Conservation (phyloP, 208 protist genomes). For the Acanthamoeba sp. region DNA sequence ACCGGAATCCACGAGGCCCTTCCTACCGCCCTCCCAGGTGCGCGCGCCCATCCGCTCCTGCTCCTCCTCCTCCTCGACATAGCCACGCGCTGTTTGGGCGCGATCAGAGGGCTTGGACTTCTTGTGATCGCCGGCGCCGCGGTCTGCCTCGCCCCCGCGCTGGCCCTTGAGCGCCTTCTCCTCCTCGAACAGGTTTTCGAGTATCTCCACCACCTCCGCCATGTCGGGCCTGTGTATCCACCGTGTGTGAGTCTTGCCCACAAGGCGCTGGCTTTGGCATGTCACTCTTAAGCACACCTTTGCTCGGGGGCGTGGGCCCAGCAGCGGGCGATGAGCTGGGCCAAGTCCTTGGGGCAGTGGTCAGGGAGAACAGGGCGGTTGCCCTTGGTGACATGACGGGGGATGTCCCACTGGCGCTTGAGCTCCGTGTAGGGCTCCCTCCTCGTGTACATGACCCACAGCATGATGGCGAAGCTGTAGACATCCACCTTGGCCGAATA, state of each 20-base stretch:
- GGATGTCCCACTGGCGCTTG: conserved; percentile 71
- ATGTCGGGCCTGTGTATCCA: neutral
- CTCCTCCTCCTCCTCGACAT: neutral
- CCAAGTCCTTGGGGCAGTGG: conserved; percentile 21
- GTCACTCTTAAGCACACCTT: too few relatives aligned
- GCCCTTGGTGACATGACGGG: conserved; percentile 19
- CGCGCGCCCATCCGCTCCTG: neutral
- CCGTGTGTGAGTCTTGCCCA: neutral
- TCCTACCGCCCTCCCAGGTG: conserved; percentile 39
- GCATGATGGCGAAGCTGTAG: conserved; percentile 54
- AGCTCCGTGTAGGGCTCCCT: conserved; percentile 59
- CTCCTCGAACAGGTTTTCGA: conserved; percentile 70
- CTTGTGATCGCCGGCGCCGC: neutral
- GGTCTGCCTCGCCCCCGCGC: neutral
- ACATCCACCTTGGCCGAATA: conserved; percentile 70
- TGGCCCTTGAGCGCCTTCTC: conserved; percentile 42
- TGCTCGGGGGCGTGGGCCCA: conserved; percentile 6
- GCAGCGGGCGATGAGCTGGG: neutral
- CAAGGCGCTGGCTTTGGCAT: too few relatives aligned
- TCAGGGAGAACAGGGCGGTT: neutral
- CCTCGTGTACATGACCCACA: conserved; percentile 63
- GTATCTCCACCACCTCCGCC: neutral
- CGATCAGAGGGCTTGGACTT: neutral
- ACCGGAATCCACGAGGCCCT: conserved; percentile 28
- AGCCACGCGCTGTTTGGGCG: neutral